Evolutionary conservation across 2,329 filamentous ascomycete species (phyloP).

Genomic region (Curvularia spicifera): DNA sequence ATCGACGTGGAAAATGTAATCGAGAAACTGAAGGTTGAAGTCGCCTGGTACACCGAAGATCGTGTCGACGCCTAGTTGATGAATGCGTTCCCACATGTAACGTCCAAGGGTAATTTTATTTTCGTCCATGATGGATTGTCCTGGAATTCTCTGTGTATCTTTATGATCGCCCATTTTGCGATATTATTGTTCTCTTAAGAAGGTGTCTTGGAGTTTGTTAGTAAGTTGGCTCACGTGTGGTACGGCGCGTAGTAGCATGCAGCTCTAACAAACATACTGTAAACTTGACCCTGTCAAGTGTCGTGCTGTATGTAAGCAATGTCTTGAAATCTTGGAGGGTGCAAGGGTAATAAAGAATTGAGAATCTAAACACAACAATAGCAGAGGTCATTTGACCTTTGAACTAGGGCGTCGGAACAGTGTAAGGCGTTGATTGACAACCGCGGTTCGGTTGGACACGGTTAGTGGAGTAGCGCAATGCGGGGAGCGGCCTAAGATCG

Average conservation of each 20-base stretch:
- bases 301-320: constrained; percentile 1
- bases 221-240: background rate
- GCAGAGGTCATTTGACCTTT: constrained; percentile 10
- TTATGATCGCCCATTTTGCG: background rate
- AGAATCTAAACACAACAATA: constrained; percentile 1
- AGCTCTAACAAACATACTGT: constrained; percentile 6
- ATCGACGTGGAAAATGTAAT: constrained; percentile 51
- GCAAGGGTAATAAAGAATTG: background rate
- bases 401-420: constrained; percentile 16
- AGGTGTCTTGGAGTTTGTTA: background rate
- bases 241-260: background rate
- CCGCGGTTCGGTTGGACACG: constrained; percentile 31
- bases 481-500: constrained; percentile 18
- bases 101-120: constrained; percentile 50
- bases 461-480: constrained; percentile 16
- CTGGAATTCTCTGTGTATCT: background rate
- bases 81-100: constrained; percentile 53
- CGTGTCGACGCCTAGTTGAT: constrained; percentile 50
- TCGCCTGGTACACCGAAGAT: constrained; percentile 56
- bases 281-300: background rate
- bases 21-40: constrained; percentile 56
- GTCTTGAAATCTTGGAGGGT: background rate
- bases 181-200: background rate
- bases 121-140: constrained; percentile 6
- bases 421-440: constrained; percentile 18